phyloP scores from a whole-genome alignment of 1,284 basidiomycete genomes.

The Erythrobasidium hasegawianum region DNA sequence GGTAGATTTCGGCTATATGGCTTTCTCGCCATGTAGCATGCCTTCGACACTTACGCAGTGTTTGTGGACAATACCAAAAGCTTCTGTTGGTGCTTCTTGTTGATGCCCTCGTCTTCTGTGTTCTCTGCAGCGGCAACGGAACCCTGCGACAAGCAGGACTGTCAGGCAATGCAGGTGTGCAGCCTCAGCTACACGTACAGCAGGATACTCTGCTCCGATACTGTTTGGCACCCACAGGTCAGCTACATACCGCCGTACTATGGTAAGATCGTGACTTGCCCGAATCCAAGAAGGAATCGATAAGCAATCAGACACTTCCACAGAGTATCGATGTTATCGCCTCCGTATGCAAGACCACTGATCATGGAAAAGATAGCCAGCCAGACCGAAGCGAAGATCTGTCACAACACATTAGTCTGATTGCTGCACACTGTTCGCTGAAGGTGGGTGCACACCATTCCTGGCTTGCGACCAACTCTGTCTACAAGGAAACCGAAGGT shows the following conservation, averaged over 20 bases:
- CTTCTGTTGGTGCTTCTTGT: conserved; percentile 72
- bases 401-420: conserved; percentile 5
- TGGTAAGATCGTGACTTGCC: conserved; percentile 49
- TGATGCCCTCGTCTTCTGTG: conserved; percentile 73
- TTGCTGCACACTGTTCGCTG: too few relatives aligned
- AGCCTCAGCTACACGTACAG: conserved; percentile 47
- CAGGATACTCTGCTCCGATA: conserved; percentile 60
- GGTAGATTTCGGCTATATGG: too few relatives aligned
- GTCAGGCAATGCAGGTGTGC: too few relatives aligned
- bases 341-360: conserved; percentile 75
- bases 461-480: conserved; percentile 79
- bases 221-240: background rate
- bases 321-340: conserved; percentile 65
- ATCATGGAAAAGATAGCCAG: conserved; percentile 74
- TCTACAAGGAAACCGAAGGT: conserved; percentile 67
- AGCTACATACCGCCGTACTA: background rate
- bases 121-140: conserved; percentile 88
- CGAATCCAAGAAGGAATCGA: conserved; percentile 78
- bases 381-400: conserved; percentile 73
- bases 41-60: conserved; percentile 43
- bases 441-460: too few relatives aligned
- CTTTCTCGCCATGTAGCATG: too few relatives aligned
- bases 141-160: conserved; percentile 55
- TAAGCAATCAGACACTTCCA: conserved; percentile 76
- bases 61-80: conserved; percentile 84